phyloP scores from a whole-genome alignment of 768 basidiomycete species.

The Russula lepida region DNA sequence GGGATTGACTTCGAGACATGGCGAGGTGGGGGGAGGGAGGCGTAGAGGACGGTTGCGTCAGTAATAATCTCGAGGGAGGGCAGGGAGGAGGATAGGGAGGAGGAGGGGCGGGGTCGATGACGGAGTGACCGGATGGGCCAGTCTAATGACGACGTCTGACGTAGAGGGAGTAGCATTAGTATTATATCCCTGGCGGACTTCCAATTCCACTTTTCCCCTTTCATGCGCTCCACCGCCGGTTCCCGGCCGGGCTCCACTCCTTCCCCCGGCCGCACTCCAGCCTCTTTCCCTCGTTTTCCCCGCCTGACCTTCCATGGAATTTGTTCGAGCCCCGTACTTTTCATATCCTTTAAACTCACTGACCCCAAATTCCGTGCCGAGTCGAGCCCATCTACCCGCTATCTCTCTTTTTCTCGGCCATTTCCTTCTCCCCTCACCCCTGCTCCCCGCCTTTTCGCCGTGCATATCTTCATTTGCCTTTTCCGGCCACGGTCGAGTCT shows the following conservation, averaged over 20 bases:
- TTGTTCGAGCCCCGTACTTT: constrained; percentile 2
- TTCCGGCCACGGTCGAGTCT: constrained; percentile 5
- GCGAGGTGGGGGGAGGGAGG: background rate
- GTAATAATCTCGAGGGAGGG: background rate
- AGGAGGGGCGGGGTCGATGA: background rate
- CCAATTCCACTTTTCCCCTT: constrained; percentile 23
- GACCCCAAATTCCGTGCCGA: background rate
- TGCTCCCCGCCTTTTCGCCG: constrained; percentile 16
- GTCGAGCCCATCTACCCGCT: background rate
- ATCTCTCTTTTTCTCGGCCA: constrained; percentile 8
- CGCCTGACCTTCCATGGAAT: constrained; percentile 22
- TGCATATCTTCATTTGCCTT: constrained; percentile 13
- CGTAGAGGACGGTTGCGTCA: no score
- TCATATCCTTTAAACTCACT: constrained; percentile 11
- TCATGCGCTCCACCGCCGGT: constrained; percentile 15
- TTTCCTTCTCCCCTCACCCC: constrained; percentile 10
- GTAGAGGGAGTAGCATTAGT: constrained; percentile 28
- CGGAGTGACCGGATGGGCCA: constrained; percentile 21
- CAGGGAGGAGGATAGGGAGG: background rate
- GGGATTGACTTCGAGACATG: constrained; percentile 26
- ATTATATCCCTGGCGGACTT: constrained; percentile 38
- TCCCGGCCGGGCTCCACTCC: constrained; percentile 19
- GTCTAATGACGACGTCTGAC: constrained; percentile 37
- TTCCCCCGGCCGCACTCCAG: constrained; percentile 8
- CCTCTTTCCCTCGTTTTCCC: constrained; percentile 15